phyloP scores from a whole-genome alignment of 179 eudicot species.

The Monotropa hypopitys region DNA sequence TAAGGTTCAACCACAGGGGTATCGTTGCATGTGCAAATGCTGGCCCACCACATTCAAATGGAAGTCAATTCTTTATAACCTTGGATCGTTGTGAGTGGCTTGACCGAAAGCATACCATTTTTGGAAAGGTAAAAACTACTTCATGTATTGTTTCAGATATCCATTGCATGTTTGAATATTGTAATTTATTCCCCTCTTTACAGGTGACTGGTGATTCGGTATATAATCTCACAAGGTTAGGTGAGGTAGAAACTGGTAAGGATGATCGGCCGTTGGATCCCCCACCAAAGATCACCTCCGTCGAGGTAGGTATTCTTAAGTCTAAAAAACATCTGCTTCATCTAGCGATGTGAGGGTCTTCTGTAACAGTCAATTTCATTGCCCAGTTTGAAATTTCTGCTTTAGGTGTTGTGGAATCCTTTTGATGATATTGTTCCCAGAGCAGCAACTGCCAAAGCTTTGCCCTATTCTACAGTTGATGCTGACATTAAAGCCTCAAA shows the following conservation, averaged over 20 bases:
- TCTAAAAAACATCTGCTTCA: not conserved
- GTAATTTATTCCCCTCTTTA: conserved; percentile 6
- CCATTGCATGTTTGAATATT: not conserved
- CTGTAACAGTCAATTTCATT: not conserved
- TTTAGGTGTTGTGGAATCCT: conserved; percentile 88
- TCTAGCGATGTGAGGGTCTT: not conserved
- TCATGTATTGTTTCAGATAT: not conserved
- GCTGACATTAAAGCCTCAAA: conserved; percentile 40
- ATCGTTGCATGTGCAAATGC: conserved; percentile 91
- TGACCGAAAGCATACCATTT: conserved; percentile 88
- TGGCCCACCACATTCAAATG: conserved; percentile 79
- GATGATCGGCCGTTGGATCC: conserved; percentile 85
- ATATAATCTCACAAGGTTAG: conserved; percentile 68
- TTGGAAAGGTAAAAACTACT: conserved; percentile 59
- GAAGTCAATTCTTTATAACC: conserved; percentile 83
- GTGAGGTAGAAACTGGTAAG: conserved; percentile 79
- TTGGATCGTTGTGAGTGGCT: conserved; percentile 97
- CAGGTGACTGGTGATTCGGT: conserved; percentile 97
- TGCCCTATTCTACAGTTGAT: conserved; percentile 29
- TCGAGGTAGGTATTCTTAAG: conserved; percentile 41
- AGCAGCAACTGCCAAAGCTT: conserved; percentile 24
- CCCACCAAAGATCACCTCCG: conserved; percentile 65
- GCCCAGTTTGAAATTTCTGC: conserved; percentile 5
- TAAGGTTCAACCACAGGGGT: conserved; percentile 92
- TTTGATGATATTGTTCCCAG: conserved; percentile 90